Evolutionary conservation across 495 filamentous ascomycete genomes (phyloP), one percentile per base, ranked within the genome.

Genomic region (Talaromyces proteolyticus): DNA sequence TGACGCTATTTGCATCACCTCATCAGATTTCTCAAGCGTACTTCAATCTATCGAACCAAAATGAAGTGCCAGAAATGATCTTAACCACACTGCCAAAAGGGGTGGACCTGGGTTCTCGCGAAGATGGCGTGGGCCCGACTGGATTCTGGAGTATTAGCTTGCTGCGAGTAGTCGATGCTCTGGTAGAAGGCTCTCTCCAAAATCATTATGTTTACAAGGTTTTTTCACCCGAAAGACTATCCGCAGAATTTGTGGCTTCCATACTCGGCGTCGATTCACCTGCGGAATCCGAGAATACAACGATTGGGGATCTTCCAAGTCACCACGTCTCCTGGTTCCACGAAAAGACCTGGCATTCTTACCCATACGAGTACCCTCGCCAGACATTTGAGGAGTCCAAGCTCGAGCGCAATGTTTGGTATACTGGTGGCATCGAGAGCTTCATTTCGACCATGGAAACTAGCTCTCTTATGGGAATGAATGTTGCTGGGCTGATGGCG

Each of bases 401-500:
- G 50, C 63, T 97, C 2, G 85, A 69, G 5, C 62, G 65, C 7
- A 55, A 61, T 47, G 60, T 97, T 11, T 96, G 88, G 78, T 97
- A 98, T 62, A 97, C 93, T 0, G 83, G 86, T 38, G 92, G 87
- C 0, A 95, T 97, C 46, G 93, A 98, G 69, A 85, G 83, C 55
- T 96, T 98, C 58, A 95, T 97, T 51, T 89, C 83, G 12, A 96
- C 93, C 0, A 99, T 99, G 93, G 93, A 99, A 74, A 99, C 94
- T 6, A 97, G 86, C 63, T 84, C 86, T 0, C 63, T 97, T 58
- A 95, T 95, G 92, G 93, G 93, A 0, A 91, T 82, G 77, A 97
- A 98, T 68, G 86, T 97, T 34, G 93, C 93, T 11, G 74, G 76
- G 21, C 68, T 97, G 37, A 77, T 96, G 44, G 73, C 85, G 4